These are phyloP conservation scores for Delphinella strobiligena DNA, from an alignment of 2,329 filamentous ascomycete genomes.

Conservation along the genomic window DNA sequence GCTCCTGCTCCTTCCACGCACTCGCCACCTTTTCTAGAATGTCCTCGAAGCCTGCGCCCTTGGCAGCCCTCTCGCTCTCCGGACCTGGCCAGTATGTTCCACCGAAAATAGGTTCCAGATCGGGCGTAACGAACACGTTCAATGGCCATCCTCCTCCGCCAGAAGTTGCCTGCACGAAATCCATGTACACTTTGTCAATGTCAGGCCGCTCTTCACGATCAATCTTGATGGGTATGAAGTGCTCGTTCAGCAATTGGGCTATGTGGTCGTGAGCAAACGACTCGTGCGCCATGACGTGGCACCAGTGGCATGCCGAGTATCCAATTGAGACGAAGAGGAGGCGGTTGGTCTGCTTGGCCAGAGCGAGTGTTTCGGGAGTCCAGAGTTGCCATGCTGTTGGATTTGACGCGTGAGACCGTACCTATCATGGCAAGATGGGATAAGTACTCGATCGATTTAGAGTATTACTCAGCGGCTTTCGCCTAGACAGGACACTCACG, in stretches of 20 bases:
- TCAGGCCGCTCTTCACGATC: slow-evolving; percentile 91
- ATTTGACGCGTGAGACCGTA: slow-evolving; percentile 65
- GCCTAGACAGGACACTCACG: no score
- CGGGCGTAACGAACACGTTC: slow-evolving; percentile 91
- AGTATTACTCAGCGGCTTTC: no score
- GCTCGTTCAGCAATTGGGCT: slow-evolving; percentile 68
- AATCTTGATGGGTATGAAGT: slow-evolving; percentile 83
- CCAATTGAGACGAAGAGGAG: slow-evolving; percentile 90
- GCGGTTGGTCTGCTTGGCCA: slow-evolving; percentile 72
- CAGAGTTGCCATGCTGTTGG: slow-evolving; percentile 87
- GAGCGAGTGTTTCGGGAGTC: slow-evolving; percentile 60
- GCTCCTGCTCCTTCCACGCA: slow-evolving; percentile 72
- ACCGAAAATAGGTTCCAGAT: slow-evolving; percentile 87
- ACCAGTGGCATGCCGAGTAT: slow-evolving; percentile 89
- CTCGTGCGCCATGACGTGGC: slow-evolving; percentile 83
- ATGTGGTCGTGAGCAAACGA: slow-evolving; percentile 77
- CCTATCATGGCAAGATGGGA: no score
- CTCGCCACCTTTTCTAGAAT: slow-evolving; percentile 66
- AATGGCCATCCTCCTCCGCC: slow-evolving; percentile 87
- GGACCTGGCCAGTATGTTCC: slow-evolving; percentile 93
- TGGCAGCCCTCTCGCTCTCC: slow-evolving; percentile 40
- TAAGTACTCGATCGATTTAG: no score
- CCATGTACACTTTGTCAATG: slow-evolving; percentile 94
- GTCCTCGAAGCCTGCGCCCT: slow-evolving; percentile 65
- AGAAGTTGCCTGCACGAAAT: slow-evolving; percentile 89